Conservation (phyloP, 495 filamentous ascomycete species). For the Lichenothelia convexa region DNA sequence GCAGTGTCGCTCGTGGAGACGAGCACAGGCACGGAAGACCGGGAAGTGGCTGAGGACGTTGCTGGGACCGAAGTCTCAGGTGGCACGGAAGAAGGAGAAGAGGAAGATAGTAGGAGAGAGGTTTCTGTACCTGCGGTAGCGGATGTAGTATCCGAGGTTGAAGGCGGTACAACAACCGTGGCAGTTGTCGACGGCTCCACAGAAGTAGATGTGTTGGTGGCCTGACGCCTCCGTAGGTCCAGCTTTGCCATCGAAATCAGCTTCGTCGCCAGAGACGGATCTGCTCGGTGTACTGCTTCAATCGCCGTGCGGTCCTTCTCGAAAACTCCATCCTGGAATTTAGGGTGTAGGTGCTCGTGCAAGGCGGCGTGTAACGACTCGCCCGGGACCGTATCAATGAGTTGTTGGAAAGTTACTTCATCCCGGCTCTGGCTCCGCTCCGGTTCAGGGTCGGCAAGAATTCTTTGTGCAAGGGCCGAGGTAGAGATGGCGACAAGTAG, state of each 20-base stretch:
- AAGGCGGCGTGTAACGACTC: constrained; percentile 25
- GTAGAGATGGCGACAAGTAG: constrained; percentile 13
- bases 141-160: background rate
- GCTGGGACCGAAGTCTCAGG: no score
- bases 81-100: no score
- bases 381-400: constrained; percentile 24
- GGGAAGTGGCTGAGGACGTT: no score
- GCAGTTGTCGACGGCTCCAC: constrained; percentile 4
- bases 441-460: background rate
- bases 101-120: no score
- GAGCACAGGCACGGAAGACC: background rate
- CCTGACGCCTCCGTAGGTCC: constrained; percentile 18
- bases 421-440: constrained; percentile 6
- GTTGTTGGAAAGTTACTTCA: constrained; percentile 17
- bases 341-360: constrained; percentile 19
- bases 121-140: no score
- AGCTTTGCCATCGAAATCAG: constrained; percentile 18
- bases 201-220: constrained; percentile 3
- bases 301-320: constrained; percentile 24
- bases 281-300: constrained; percentile 23
- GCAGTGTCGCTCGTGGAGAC: background rate
- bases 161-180: background rate
- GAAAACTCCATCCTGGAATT: constrained; percentile 29
- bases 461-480: constrained; percentile 2
- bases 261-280: constrained; percentile 25